Evolutionary conservation across 2,329 filamentous ascomycete genomes (phyloP).

Genomic region (Nigrospora sphaerica): DNA sequence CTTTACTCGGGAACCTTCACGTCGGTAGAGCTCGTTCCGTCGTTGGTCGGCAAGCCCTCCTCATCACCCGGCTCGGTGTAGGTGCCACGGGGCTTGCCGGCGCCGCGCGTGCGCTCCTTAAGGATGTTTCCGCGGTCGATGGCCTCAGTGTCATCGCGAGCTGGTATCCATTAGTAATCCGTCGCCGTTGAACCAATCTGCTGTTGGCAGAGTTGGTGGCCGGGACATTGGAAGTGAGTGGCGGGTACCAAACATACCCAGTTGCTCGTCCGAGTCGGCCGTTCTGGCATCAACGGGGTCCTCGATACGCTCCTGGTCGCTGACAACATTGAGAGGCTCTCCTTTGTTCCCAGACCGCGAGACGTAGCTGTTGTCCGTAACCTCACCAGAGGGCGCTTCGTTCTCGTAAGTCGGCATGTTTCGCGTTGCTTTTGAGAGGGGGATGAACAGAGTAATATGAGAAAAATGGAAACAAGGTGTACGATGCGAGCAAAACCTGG

Average conservation of each 20-base stretch:
- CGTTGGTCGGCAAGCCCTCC: conserved; percentile 15
- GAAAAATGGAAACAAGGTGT: too few species aligned
- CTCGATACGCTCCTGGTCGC: conserved; percentile 23
- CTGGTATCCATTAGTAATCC: conserved; percentile 12
- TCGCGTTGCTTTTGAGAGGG: background rate
- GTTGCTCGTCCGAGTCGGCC: conserved; percentile 26
- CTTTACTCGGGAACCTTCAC: background rate
- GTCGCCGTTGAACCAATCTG: background rate
- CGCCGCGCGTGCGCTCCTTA: conserved; percentile 23
- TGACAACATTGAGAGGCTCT: conserved; percentile 23
- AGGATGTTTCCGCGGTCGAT: conserved; percentile 30
- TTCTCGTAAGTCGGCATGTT: conserved; percentile 11
- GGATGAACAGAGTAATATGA: background rate
- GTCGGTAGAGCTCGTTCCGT: conserved; percentile 11
- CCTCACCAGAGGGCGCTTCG: conserved; percentile 13
- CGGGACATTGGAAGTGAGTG: background rate
- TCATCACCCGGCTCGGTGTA: conserved; percentile 28
- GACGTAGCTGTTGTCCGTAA: conserved; percentile 23
- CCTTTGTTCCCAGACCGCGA: conserved; percentile 22
- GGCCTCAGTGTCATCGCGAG: conserved; percentile 26
- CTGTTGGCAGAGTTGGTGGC: background rate
- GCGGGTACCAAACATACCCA: conserved; percentile 17
- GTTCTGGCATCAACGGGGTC: conserved; percentile 21
- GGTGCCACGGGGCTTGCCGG: conserved; percentile 11
- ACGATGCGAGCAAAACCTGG: too few species aligned